Conservation (phyloP, 208 protist species). For the Crithidia acanthocephali region DNA sequence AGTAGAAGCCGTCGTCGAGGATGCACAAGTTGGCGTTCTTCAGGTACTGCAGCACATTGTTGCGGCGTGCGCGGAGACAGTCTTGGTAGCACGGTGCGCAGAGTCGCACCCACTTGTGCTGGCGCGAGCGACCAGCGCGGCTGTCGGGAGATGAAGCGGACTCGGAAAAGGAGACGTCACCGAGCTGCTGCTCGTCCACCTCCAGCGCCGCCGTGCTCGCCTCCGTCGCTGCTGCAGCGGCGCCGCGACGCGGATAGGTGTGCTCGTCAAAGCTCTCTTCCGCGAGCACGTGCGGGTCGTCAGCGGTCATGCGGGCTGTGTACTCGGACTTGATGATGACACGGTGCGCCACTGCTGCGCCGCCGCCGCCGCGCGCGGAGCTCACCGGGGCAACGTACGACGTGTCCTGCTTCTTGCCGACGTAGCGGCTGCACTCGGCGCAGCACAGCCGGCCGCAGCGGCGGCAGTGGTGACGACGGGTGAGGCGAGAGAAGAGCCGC, state of each 20-base stretch:
- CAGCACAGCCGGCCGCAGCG: slow-evolving; percentile 72
- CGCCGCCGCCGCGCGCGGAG: background rate
- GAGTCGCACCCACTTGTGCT: slow-evolving; percentile 51
- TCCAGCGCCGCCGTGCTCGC: background rate
- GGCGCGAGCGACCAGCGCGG: slow-evolving; percentile 4
- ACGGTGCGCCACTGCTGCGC: slow-evolving; percentile 17
- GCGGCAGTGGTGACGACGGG: slow-evolving; percentile 70
- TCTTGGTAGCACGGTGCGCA: slow-evolving; percentile 61
- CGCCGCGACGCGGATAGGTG: slow-evolving; percentile 35
- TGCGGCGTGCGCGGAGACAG: slow-evolving; percentile 60
- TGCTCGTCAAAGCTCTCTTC: slow-evolving; percentile 52
- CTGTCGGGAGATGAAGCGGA: background rate
- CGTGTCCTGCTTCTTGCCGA: slow-evolving; percentile 59
- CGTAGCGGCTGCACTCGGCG: slow-evolving; percentile 60
- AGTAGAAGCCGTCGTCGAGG: slow-evolving; percentile 61
- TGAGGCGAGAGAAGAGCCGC: slow-evolving; percentile 48
- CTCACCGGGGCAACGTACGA: slow-evolving; percentile 25
- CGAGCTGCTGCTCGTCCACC: slow-evolving; percentile 12
- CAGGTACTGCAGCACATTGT: slow-evolving; percentile 38
- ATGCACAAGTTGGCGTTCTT: slow-evolving; percentile 55
- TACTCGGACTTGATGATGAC: slow-evolving; percentile 52
- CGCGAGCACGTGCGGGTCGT: slow-evolving; percentile 29
- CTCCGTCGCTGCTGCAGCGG: background rate
- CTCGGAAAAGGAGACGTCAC: background rate
- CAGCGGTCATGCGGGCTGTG: slow-evolving; percentile 38